A percentile compares a stretch with the other conserved stretches of the same genome.
These are phyloP conservation scores for Scheffersomyces parashehatae DNA, from an alignment of 1,139 yeast species.

Conservation along the genomic window DNA sequence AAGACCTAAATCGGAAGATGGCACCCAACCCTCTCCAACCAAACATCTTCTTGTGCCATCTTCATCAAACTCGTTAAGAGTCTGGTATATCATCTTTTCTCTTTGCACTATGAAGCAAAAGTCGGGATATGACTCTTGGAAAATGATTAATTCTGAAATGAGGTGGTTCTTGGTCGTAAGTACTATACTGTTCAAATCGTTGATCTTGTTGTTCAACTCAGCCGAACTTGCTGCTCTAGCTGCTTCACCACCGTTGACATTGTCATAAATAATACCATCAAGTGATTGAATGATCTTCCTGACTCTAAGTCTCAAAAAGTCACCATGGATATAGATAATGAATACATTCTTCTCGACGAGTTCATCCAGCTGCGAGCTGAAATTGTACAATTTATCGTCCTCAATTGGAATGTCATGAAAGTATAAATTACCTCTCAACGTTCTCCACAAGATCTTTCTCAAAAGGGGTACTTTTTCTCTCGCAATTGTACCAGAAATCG, in stretches of 20 bases:
- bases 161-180: constrained; percentile 70
- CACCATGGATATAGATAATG: constrained; percentile 88
- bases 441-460: constrained; percentile 56
- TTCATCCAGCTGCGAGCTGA: constrained; percentile 45
- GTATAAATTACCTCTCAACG: constrained; percentile 54
- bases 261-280: constrained; percentile 72
- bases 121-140: constrained; percentile 55
- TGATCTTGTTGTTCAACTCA: constrained; percentile 58
- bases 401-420: constrained; percentile 50
- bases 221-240: constrained; percentile 54
- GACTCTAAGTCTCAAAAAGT: constrained; percentile 64
- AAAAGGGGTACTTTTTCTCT: constrained; percentile 46
- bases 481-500: constrained; percentile 52
- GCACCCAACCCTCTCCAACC: constrained; percentile 98
- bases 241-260: constrained; percentile 57
- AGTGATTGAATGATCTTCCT: constrained; percentile 77
- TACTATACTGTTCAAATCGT: constrained; percentile 56
- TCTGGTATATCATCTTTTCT: constrained; percentile 74
- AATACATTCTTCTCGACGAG: constrained; percentile 69
- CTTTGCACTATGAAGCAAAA: constrained; percentile 51
- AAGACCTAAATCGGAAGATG: constrained; percentile 33
- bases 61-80: constrained; percentile 78
- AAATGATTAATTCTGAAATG: constrained; percentile 66
- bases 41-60: constrained; percentile 84
- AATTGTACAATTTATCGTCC: constrained; percentile 32